Evolutionary conservation across 768 basidiomycete species (phyloP).

Genomic region (Pleurotus tuoliensis): DNA sequence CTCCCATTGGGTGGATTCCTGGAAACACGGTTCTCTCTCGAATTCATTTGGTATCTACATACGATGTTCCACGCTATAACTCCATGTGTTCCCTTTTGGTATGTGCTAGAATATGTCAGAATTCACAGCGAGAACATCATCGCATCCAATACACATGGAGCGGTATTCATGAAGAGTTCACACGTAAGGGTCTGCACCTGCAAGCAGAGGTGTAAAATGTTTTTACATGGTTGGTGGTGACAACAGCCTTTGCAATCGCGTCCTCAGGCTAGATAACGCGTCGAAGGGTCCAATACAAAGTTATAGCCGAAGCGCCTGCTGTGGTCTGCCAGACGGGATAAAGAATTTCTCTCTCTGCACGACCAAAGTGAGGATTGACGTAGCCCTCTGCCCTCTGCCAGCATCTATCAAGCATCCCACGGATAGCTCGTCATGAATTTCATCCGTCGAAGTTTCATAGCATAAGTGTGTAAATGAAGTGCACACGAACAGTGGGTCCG

Average conservation of each 20-base stretch:
- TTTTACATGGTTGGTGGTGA: neutral
- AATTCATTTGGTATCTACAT: no score
- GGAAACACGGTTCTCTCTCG: no score
- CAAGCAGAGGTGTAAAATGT: conserved; percentile 6
- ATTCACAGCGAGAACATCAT: no score
- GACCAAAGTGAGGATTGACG: neutral
- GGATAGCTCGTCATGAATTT: neutral
- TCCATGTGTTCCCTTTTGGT: no score
- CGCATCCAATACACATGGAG: neutral
- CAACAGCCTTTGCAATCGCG: neutral
- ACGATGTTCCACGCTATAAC: no score
- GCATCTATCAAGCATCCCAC: neutral
- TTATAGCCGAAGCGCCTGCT: no score
- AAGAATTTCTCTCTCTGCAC: neutral
- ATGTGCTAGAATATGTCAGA: no score
- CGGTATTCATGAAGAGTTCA: neutral
- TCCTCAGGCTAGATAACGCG: neutral
- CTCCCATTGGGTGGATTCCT: no score
- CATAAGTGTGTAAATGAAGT: neutral
- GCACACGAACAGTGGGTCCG: neutral
- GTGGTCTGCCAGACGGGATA: neutral
- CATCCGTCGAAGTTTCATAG: neutral
- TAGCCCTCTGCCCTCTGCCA: conserved; percentile 5
- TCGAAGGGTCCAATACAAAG: no score
- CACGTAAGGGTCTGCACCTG: conserved; percentile 2